A percentile compares a stretch with the other conserved stretches of the same genome.
Conservation (phyloP, 352 stramenopile genomes). For the Globisporangium uncinulatum region DNA sequence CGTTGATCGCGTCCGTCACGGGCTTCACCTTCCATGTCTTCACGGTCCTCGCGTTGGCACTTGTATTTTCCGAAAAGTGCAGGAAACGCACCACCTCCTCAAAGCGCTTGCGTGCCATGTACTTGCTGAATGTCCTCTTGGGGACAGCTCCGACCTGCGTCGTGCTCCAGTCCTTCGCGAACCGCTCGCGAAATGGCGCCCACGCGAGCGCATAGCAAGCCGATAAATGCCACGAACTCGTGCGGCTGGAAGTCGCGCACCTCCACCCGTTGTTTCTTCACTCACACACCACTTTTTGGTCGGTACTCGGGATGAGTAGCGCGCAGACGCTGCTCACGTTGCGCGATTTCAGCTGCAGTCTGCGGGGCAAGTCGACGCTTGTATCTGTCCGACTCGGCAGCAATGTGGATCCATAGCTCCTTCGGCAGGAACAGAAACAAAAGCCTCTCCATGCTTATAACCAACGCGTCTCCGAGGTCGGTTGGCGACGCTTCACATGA, state of each 20-base stretch:
- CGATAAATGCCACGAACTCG: neutral
- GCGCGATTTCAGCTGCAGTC: neutral
- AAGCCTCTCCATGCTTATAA: neutral
- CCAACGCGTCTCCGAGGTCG: neutral
- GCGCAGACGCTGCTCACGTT: neutral
- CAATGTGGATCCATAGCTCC: neutral
- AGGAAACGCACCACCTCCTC: neutral
- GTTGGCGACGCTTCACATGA: neutral
- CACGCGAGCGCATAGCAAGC: no score
- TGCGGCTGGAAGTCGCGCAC: neutral
- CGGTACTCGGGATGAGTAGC: neutral
- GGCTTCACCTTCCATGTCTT: conserved; percentile 6
- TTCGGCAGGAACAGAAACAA: neutral
- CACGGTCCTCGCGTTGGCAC: neutral
- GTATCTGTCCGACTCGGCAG: neutral
- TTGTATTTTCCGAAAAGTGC: neutral
- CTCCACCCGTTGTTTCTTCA: neutral
- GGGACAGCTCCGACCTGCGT: neutral
- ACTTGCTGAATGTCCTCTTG: neutral
- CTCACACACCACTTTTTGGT: neutral
- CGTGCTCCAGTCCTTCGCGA: neutral
- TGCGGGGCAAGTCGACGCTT: neutral
- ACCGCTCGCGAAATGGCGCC: no score
- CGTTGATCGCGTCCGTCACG: neutral
- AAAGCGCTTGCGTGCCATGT: neutral